phyloP scores from a whole-genome alignment of 2,329 filamentous ascomycete species.

The Neofusicoccum ribis region DNA sequence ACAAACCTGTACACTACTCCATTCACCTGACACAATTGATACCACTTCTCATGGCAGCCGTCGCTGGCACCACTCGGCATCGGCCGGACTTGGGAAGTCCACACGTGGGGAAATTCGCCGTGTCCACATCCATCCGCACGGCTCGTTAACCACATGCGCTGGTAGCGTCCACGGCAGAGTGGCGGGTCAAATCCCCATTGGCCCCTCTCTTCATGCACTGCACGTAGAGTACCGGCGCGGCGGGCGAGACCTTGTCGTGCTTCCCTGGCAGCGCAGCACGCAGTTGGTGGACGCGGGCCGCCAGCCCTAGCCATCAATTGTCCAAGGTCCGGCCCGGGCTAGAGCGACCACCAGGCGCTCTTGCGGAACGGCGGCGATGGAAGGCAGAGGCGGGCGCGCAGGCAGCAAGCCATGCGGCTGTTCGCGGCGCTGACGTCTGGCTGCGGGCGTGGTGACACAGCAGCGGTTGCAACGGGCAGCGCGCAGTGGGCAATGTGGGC shows the following conservation, averaged over 20 bases:
- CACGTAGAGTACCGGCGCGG: neutral
- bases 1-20: conserved; percentile 3
- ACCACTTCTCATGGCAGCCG: neutral
- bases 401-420: conserved; percentile 7
- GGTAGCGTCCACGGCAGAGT: neutral
- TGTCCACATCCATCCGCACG: conserved; percentile 1
- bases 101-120: conserved; percentile 8
- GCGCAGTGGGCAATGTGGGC: too few relatives aligned
- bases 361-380: neutral
- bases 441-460: conserved; percentile 4
- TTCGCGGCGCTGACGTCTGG: conserved; percentile 1
- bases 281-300: neutral
- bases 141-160: conserved; percentile 15
- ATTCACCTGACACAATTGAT: neutral
- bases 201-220: neutral
- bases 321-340: neutral
- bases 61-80: neutral
- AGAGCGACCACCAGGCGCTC: neutral
- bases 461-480: neutral
- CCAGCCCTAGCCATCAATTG: neutral
- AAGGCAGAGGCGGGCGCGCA: neutral
- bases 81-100: neutral
- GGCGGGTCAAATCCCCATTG: conserved; percentile 5
- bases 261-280: conserved; percentile 1
- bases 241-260: neutral